Base-by-base conservation (phyloP, 805 yeast species). In the Kregervanrija delftensis region DNA sequence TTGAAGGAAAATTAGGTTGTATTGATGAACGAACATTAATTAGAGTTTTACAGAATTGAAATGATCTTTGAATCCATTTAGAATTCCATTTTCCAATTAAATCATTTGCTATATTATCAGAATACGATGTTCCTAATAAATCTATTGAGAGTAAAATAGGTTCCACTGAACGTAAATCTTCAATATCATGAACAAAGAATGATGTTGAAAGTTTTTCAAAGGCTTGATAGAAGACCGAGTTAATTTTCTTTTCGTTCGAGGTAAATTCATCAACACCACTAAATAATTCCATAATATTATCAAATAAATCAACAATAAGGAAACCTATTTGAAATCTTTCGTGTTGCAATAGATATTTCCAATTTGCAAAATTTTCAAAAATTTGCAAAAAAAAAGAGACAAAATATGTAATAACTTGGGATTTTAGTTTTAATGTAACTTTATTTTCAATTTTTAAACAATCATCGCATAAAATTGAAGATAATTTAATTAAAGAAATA, bases 341-440 rank as follows among this genome's bases (percentile, higher is more conserved):
- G 39, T 67, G 61, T 1, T 76, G 65, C 10, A 72, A 60, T 30
- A 68, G 65, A 60, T 79, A 89, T 50, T 79, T 74, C 85, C 95
- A 87, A 56, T 73, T 77, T 3, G 73, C 64, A 52, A 81, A 85
- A 51, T 86, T 79, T 55, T 88, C 96, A 63, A 81, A 86, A 0
- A 86, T 75, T 42, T 75, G 76, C n/a, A 86, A 63, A 35, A 80
- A 66, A 59, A 83, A 85, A 4, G 66, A 59, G 1, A 75, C 66
- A 39, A 86, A 63, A 44, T 73, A 73, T 15, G 73, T 67, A 33
- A 89, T 60, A 4, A 85, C 77, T 8, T 72, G 73, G 5, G 77
- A 63, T 56, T 81, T 81, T 11, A 72, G 55, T 41, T 69, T 67
- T 2, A 56, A 51, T 4, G 74, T 56, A 30, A 66, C 64, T 17